Conservation (phyloP, 441 rosid species). For the Melianthus villosus region DNA sequence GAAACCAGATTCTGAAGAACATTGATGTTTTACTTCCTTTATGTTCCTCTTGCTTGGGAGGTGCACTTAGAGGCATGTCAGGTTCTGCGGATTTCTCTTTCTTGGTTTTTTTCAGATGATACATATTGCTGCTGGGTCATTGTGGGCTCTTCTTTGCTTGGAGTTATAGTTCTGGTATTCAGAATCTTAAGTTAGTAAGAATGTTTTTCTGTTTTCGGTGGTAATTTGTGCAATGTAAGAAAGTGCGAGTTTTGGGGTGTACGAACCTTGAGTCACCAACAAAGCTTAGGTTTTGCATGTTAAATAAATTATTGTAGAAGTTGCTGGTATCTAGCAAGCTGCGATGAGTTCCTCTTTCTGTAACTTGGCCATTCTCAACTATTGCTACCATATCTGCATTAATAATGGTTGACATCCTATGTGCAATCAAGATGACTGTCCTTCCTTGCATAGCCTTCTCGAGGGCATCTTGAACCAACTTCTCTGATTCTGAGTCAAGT, state of each 20-base stretch:
- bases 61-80: constrained; percentile 1
- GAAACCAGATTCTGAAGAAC: constrained; percentile 54
- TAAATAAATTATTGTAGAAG: constrained; percentile 27
- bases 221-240: background rate
- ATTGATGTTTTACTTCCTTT: constrained; percentile 9
- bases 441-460: constrained; percentile 47
- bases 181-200: constrained; percentile 3
- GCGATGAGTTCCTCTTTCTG: constrained; percentile 40
- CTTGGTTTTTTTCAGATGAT: constrained; percentile 9
- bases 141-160: constrained; percentile 13
- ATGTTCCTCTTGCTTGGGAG: constrained; percentile 12
- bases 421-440: constrained; percentile 47
- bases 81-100: constrained; percentile 7
- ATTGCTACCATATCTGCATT: constrained; percentile 45
- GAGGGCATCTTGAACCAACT: constrained; percentile 43
- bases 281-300: constrained; percentile 31
- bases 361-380: constrained; percentile 39
- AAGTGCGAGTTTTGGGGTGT: background rate
- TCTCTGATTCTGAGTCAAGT: constrained; percentile 51
- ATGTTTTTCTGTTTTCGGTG: background rate
- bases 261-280: constrained; percentile 24
- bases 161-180: constrained; percentile 11
- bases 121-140: constrained; percentile 7
- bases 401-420: constrained; percentile 43
- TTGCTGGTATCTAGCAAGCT: constrained; percentile 29